Evolutionary conservation across 2,329 filamentous ascomycete species (phyloP).

Genomic region (Cadophora gregata): DNA sequence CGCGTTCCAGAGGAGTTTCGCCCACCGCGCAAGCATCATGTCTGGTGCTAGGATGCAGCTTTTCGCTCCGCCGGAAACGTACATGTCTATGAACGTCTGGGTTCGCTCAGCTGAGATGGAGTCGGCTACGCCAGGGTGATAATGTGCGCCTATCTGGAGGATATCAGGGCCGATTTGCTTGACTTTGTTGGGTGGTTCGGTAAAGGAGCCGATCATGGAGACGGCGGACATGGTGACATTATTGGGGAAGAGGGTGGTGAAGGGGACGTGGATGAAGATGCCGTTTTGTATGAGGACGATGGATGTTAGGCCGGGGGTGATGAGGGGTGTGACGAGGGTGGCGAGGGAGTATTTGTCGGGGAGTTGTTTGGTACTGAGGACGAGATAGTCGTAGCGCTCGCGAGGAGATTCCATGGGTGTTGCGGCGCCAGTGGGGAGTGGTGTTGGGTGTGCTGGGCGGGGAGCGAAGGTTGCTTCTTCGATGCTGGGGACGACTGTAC

Average conservation of each 20-base stretch:
- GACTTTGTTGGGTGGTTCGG: constrained; percentile 25
- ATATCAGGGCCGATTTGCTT: constrained; percentile 32
- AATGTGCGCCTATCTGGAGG: constrained; percentile 33
- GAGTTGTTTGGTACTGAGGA: constrained; percentile 35
- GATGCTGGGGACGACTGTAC: constrained; percentile 26
- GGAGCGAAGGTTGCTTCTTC: constrained; percentile 22
- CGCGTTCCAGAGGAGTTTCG: constrained; percentile 36
- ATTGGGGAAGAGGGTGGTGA: constrained; percentile 31
- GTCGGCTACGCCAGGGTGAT: constrained; percentile 33
- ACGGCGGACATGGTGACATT: constrained; percentile 35
- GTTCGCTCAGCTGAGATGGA: constrained; percentile 20
- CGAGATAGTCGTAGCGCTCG: constrained; percentile 34
- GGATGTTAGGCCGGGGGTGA: constrained; percentile 31
- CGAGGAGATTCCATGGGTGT: constrained; percentile 26
- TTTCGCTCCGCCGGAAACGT: constrained; percentile 28
- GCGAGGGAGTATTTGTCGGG: constrained; percentile 32
- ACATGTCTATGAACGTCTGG: constrained; percentile 34
- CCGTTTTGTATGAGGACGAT: constrained; percentile 39
- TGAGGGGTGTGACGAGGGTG: constrained; percentile 26
- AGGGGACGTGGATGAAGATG: constrained; percentile 34
- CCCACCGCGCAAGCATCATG: constrained; percentile 33
- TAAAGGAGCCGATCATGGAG: constrained; percentile 34
- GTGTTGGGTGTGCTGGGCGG: not conserved
- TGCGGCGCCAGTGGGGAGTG: constrained; percentile 26
- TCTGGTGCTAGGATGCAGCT: constrained; percentile 31